phyloP scores from a whole-genome alignment of 2,329 filamentous ascomycete species.

The Mycosphaerella sp. region DNA sequence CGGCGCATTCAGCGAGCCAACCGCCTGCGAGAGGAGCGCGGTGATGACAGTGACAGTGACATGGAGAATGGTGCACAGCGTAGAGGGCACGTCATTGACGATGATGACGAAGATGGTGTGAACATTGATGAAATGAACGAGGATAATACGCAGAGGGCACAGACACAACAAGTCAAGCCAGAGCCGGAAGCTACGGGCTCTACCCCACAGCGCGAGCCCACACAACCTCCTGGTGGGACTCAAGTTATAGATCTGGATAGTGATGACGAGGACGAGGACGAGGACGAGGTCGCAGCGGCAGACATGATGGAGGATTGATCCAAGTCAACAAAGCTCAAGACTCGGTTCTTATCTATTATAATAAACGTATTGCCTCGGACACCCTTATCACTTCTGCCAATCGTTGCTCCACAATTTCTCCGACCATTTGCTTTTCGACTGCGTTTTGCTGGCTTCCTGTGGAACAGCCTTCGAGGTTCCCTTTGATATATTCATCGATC shows the following conservation, averaged over 20 bases:
- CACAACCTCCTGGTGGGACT: constrained; percentile 10
- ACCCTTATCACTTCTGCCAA: constrained; percentile 21
- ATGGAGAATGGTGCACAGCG: constrained; percentile 20
- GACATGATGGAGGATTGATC: neutral
- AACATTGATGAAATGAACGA: constrained; percentile 16
- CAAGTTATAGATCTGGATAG: constrained; percentile 18
- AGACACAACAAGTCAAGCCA: constrained; percentile 10
- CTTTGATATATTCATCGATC: constrained; percentile 20
- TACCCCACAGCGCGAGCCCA: neutral
- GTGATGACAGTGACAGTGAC: constrained; percentile 29
- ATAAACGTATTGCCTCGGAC: no score
- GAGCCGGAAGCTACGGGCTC: constrained; percentile 16
- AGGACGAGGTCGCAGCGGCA: constrained; percentile 2
- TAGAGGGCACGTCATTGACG: constrained; percentile 26
- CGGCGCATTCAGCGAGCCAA: constrained; percentile 47
- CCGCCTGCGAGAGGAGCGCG: constrained; percentile 41
- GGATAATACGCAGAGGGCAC: constrained; percentile 6
- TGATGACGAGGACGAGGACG: constrained; percentile 9
- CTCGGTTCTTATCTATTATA: no score
- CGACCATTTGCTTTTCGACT: constrained; percentile 16
- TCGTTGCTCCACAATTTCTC: constrained; percentile 25
- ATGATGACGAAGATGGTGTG: constrained; percentile 23
- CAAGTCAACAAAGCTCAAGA: no score
- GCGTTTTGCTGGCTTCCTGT: constrained; percentile 8
- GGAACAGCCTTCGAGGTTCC: constrained; percentile 5